Base-by-base conservation (phyloP, 805 yeast genomes). In the Sungouiozyma intestinalis region DNA sequence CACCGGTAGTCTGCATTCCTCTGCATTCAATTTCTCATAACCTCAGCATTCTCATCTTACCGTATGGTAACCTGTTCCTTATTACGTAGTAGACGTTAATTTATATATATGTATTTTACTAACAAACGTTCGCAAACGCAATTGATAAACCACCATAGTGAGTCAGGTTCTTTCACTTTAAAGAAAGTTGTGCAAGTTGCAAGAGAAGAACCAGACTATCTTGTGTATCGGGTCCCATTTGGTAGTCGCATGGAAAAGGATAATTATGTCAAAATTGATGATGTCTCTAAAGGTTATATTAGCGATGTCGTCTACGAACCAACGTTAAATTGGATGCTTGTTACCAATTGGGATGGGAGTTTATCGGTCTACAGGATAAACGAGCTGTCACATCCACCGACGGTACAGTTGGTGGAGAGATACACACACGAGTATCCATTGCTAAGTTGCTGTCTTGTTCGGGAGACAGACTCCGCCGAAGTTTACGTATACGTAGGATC, bases 261-360 rank as follows among this genome's bases (percentile, higher is more conserved):
- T 34, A 43, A 36, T 11, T 29, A 39, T 17, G 29, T 48, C 4
- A 40, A 45, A 18, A 29, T 55, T 8, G 32, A 39, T 3, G 40
- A 45, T 20, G 51, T 39, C 2, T 48, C 59, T 11, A 39, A 38
- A 13, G 63, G 59, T 43, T 58, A 56, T 40, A 49, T 59, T 4
- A 53, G 62, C 41, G 58, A 52, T 36, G 16, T 57, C 4, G 45
- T 49, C 16, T 48, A 61, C 14, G 40, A 57, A 2, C 44, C 51
- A 3, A 53, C 48, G 6, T 48, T 49, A 9, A 46, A 49, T n/a
- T 67, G 68, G 39, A 60, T 79, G 13, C 55, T 74, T 3, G 74
- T 67, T 1, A 65, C 80, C 2, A 64, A 79, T 0, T 80, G 86
- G 85, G 83, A 77, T 48, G 71, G 74, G 3, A 52, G 64, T 3